phyloP scores from a whole-genome alignment of 257 asterid genomes.

The Nicotiana tabacum region DNA sequence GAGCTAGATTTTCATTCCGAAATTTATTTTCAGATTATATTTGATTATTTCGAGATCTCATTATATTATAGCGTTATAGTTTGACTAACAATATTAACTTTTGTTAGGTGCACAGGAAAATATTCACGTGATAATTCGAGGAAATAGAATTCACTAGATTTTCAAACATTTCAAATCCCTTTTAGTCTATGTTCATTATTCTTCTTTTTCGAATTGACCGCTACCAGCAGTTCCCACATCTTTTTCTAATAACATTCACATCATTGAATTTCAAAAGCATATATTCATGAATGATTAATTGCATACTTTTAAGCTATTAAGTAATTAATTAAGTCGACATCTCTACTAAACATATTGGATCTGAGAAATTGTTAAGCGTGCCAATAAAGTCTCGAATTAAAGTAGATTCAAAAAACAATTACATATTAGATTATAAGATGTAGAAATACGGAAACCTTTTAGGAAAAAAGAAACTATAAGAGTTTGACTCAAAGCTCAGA shows the following conservation, averaged over 20 bases:
- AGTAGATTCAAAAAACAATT: neutral
- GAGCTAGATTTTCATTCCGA: too few relatives aligned
- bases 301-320: neutral
- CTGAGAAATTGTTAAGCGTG: too few relatives aligned
- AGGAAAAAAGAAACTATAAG: too few relatives aligned
- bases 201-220: neutral
- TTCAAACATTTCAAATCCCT: neutral
- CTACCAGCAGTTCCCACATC: neutral
- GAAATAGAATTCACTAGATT: neutral
- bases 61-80: too few relatives aligned
- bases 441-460: too few relatives aligned
- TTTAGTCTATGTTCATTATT: neutral
- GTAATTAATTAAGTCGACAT: neutral
- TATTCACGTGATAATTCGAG: neutral
- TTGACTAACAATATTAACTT: too few relatives aligned
- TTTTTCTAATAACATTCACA: neutral
- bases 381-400: too few relatives aligned
- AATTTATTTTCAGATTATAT: too few relatives aligned
- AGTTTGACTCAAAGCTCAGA: too few relatives aligned
- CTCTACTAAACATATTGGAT: neutral
- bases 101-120: neutral
- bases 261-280: neutral
- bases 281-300: neutral
- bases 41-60: too few relatives aligned
- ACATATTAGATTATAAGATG: too few relatives aligned